A percentile compares a stretch with the other conserved stretches of the same genome.
Evolutionary conservation across 441 rosid species (phyloP).

Genomic region (Macaranga tanarius): DNA sequence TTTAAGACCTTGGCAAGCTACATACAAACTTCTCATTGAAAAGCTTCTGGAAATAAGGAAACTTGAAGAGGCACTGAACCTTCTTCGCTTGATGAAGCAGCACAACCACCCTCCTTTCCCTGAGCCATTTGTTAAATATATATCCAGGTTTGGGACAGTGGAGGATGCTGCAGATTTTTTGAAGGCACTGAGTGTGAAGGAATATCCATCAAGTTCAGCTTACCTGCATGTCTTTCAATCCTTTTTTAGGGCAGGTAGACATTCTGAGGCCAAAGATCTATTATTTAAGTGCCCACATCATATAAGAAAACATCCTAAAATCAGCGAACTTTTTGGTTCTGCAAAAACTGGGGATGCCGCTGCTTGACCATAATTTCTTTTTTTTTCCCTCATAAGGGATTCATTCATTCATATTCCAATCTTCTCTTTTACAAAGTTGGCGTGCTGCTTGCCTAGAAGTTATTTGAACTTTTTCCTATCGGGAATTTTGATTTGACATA

Average conservation of each 20-base stretch:
- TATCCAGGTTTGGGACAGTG: constrained; percentile 71
- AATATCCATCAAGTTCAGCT: constrained; percentile 57
- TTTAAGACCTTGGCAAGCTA: constrained; percentile 80
- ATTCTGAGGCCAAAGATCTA: constrained; percentile 72
- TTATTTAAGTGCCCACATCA: constrained; percentile 72
- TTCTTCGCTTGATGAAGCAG: constrained; percentile 68
- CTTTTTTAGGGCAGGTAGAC: constrained; percentile 72
- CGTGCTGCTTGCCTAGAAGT: not conserved
- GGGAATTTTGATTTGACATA: not conserved
- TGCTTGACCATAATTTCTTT: not conserved
- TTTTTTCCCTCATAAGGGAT: not conserved
- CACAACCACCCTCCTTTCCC: constrained; percentile 56
- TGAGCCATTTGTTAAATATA: constrained; percentile 58
- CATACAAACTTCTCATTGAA: constrained; percentile 63
- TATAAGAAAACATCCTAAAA: constrained; percentile 56
- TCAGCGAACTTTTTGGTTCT: constrained; percentile 60
- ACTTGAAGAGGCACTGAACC: constrained; percentile 71
- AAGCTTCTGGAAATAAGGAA: constrained; percentile 65
- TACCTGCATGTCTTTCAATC: constrained; percentile 50
- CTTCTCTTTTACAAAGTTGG: not conserved
- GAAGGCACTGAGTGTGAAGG: constrained; percentile 55
- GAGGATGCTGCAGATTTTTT: constrained; percentile 67
- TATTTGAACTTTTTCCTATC: not conserved
- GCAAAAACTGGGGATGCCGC: constrained; percentile 23
- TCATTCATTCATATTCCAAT: not conserved